Evolutionary conservation across 805 yeast genomes (phyloP).

Genomic region (Hyphopichia homilentoma): DNA sequence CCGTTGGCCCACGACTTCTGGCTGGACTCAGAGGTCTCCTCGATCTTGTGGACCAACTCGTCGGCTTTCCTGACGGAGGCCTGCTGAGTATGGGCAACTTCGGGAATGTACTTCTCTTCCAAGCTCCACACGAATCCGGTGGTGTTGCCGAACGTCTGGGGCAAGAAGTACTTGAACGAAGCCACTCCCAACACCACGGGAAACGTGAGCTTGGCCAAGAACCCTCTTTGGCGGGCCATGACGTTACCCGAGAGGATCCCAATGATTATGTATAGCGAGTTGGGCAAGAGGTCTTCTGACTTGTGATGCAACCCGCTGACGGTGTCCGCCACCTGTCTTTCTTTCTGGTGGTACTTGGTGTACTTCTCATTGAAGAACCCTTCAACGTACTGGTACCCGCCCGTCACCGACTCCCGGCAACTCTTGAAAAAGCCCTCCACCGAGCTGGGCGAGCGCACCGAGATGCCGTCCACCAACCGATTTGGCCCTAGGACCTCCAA

Average conservation of each 20-base stretch:
- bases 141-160: constrained; percentile 66
- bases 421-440: constrained; percentile 47
- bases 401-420: constrained; percentile 43
- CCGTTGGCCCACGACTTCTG: constrained; percentile 32
- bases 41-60: constrained; percentile 41
- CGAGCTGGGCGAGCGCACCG: constrained; percentile 48
- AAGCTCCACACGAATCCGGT: constrained; percentile 52
- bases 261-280: constrained; percentile 61
- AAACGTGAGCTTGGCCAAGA: constrained; percentile 48
- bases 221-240: constrained; percentile 62
- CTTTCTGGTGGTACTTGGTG: constrained; percentile 51
- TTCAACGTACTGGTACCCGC: constrained; percentile 20
- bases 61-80: constrained; percentile 44
- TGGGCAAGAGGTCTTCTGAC: constrained; percentile 70
- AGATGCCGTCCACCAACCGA: constrained; percentile 50
- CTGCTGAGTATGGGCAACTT: constrained; percentile 60
- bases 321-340: constrained; percentile 60
- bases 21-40: constrained; percentile 38
- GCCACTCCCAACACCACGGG: constrained; percentile 61
- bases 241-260: constrained; percentile 73
- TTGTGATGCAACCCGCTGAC: constrained; percentile 60
- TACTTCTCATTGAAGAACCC: constrained; percentile 46
- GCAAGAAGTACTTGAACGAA: constrained; percentile 69
- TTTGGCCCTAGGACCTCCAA: constrained; percentile 44
- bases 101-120: constrained; percentile 61